These are phyloP conservation scores for Ichthyophthirius multifiliis DNA, from an alignment of 169 alveolate genomes.

Conservation along the genomic window DNA sequence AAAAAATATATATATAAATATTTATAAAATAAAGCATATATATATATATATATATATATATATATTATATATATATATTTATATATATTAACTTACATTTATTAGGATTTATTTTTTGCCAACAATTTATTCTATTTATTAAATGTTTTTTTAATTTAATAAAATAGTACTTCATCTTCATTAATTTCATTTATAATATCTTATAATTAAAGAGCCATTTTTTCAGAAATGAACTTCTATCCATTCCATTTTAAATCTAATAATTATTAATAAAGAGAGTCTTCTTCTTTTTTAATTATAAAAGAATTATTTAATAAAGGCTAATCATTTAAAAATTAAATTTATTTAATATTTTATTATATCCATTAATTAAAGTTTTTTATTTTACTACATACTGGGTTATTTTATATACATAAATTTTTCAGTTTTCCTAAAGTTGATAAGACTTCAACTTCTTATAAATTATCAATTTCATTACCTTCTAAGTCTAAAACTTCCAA, in stretches of 20 bases:
- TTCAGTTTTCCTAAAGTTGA: not conserved
- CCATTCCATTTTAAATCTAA: not conserved
- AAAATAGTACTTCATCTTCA: not conserved
- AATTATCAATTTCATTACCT: slow-evolving; percentile 45
- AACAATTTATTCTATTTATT: not conserved
- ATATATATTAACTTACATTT: too few relatives aligned
- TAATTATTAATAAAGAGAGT: too few relatives aligned
- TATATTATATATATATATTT: too few relatives aligned
- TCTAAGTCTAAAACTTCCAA: slow-evolving; percentile 47
- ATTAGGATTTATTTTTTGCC: not conserved
- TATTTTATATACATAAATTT: slow-evolving; percentile 7
- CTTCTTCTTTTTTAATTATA: too few relatives aligned
- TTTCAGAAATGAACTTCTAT: not conserved
- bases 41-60: too few relatives aligned
- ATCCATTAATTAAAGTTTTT: not conserved
- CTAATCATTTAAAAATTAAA: slow-evolving; percentile 23
- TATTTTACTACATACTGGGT: slow-evolving; percentile 29
- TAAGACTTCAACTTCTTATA: slow-evolving; percentile 37
- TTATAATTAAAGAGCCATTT: not conserved
- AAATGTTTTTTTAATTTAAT: not conserved
- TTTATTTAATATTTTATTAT: not conserved
- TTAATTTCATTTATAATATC: not conserved
- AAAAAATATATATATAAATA: too few relatives aligned
- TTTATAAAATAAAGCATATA: too few relatives aligned
- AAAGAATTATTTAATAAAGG: not conserved